phyloP scores from a whole-genome alignment of 2,329 filamentous ascomycete species.

The Colletotrichum gloeosporioides region DNA sequence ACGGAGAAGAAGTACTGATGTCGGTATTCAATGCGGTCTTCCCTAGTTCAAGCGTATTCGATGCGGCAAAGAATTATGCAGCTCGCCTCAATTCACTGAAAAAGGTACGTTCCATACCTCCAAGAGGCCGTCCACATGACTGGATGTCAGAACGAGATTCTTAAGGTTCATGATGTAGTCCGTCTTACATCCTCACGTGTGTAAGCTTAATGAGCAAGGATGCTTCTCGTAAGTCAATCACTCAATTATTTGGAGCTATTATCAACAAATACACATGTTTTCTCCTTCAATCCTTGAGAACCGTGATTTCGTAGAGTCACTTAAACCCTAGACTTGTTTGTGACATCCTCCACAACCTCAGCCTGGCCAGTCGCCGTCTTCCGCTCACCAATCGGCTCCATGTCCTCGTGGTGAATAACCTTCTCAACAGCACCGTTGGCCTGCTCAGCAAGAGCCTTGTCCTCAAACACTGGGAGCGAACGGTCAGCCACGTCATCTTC shows the following conservation, averaged over 20 bases:
- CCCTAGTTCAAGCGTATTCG: not conserved
- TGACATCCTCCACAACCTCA: conserved; percentile 4
- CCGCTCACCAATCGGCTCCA: not conserved
- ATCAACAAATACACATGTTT: not conserved
- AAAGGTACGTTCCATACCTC: not conserved
- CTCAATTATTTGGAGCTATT: not conserved
- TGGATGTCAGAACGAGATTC: not conserved
- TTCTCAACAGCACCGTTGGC: conserved; percentile 33
- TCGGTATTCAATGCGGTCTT: not conserved
- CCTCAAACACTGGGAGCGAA: conserved; percentile 31
- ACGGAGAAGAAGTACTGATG: not conserved
- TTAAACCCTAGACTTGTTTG: conserved; percentile 12
- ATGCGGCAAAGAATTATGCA: not conserved
- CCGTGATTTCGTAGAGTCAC: accelerated
- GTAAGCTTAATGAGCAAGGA: not conserved
- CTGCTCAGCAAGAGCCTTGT: conserved; percentile 31
- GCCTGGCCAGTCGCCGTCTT: conserved; percentile 1
- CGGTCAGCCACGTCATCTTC: not conserved
- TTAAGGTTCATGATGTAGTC: not conserved
- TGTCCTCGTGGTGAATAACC: conserved; percentile 27
- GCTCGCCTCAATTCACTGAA: not conserved
- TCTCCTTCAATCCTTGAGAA: not conserved
- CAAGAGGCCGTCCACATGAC: not conserved
- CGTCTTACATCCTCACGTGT: not conserved
- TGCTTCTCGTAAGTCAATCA: not conserved